Evolutionary conservation across 441 rosid species (phyloP).

Genomic region (Euphorbia celastroides): DNA sequence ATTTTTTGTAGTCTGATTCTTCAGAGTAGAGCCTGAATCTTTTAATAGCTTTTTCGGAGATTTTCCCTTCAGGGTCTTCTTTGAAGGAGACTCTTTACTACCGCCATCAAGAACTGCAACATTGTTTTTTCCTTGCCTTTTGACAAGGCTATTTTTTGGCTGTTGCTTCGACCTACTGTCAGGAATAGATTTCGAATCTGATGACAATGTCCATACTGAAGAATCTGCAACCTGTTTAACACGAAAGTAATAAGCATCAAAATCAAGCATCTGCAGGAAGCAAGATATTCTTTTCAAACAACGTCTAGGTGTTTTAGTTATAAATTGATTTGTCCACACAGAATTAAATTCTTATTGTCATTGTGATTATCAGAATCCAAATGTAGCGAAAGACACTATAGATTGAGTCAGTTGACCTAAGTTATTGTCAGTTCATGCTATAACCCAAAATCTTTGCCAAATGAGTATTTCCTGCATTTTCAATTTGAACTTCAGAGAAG

Average conservation of each 20-base stretch:
- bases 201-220: slow-evolving; percentile 48
- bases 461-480: not conserved
- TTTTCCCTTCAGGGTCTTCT: slow-evolving; percentile 45
- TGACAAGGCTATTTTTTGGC: slow-evolving; percentile 21
- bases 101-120: slow-evolving; percentile 27
- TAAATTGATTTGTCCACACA: not conserved
- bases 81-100: slow-evolving; percentile 27
- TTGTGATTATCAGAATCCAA: not conserved
- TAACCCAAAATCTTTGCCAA: not conserved
- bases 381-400: not conserved
- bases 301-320: not conserved
- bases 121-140: slow-evolving; percentile 30
- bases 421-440: not conserved
- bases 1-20: slow-evolving; percentile 30
- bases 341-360: not conserved
- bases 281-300: not conserved
- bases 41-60: slow-evolving; percentile 41
- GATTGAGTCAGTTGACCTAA: not conserved
- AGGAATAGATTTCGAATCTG: slow-evolving; percentile 67
- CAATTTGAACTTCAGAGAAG: not conserved
- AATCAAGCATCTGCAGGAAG: slow-evolving; percentile 6
- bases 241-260: slow-evolving; percentile 19
- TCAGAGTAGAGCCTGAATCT: slow-evolving; percentile 21
- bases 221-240: slow-evolving; percentile 37
- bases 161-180: slow-evolving; percentile 22